phyloP scores from a whole-genome alignment of 345 rosid species.

The Gossypium stocksii region DNA sequence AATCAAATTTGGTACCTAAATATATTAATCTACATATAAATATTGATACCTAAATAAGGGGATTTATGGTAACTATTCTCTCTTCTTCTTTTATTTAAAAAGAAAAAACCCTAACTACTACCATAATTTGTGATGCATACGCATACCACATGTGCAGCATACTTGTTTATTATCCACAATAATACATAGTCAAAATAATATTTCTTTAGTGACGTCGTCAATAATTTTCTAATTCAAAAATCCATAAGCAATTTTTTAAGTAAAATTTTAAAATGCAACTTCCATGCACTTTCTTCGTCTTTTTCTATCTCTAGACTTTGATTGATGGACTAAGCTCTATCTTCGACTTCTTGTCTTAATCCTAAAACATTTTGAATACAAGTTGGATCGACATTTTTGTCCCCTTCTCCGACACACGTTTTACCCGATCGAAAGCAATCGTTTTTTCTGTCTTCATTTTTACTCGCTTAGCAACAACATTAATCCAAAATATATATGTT shows the following conservation, averaged over 20 bases:
- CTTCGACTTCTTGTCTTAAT: background rate
- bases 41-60: too few species aligned
- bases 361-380: background rate
- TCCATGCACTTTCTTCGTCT: constrained; percentile 6
- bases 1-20: background rate
- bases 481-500: background rate
- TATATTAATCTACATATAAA: too few species aligned
- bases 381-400: constrained; percentile 15
- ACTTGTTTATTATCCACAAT: background rate
- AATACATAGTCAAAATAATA: background rate
- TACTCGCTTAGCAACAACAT: background rate
- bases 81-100: background rate
- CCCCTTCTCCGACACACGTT: constrained; percentile 1
- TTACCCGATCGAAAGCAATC: background rate
- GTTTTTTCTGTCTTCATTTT: background rate
- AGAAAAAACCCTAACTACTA: background rate
- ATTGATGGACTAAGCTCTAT: background rate
- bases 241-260: background rate
- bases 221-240: background rate
- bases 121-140: background rate
- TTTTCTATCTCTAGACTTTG: background rate
- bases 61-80: too few species aligned
- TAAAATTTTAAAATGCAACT: background rate
- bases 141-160: background rate
- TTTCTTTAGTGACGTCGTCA: background rate